Evolutionary conservation across 2,329 filamentous ascomycete genomes (phyloP), one percentile per base, ranked within the genome.

Genomic region (Graphilbum fragrans): DNA sequence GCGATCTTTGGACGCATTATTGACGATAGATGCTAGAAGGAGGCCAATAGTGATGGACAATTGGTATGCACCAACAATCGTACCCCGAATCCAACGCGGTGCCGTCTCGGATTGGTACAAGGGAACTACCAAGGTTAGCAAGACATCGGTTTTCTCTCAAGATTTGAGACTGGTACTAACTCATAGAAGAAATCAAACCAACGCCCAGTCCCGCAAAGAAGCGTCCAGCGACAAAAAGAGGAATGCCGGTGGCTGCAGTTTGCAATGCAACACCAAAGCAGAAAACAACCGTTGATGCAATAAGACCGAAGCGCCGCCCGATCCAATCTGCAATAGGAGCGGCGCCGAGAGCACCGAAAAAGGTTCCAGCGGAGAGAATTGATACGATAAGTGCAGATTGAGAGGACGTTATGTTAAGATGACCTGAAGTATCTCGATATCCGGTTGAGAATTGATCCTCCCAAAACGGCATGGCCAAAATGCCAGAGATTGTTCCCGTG

Each of bases 311-410:
- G 18, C 80, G 75, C 51, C 82, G 77, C 46, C 82, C 82, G 32
- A 85, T 68, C 42, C 57, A 61, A 51, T 86, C 82, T 19, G 74
- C 77, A 33, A 85, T 21, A 17, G 45, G 38, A 10, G 75, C 72
- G 0, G 74, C 76, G 10, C 56, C 59, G 18, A 87, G 67, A 14
- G 82, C 73, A 33, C 83, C 83, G 49, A 86, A 80, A 61, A 87
- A 87, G 25, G 82, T 86, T 43, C 82, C 82, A 23, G 78, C 79
- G 1, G 81, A 86, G n/a, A 87, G 69, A 49, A 86, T 86, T 7
- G 82, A 85, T 27, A 84, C 80, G 45, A 83, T 77, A 33, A 77
- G 65, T 0, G 80, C 81, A 35, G 74, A 66, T 47, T 76, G 67
- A 1, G 65, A 61, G 1, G 80, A 64, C 2, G 66, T 66, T 23